Evolutionary conservation across 2,329 filamentous ascomycete species (phyloP), one percentile per base, ranked within the genome.

Genomic region (Cytospora paraplurivora): DNA sequence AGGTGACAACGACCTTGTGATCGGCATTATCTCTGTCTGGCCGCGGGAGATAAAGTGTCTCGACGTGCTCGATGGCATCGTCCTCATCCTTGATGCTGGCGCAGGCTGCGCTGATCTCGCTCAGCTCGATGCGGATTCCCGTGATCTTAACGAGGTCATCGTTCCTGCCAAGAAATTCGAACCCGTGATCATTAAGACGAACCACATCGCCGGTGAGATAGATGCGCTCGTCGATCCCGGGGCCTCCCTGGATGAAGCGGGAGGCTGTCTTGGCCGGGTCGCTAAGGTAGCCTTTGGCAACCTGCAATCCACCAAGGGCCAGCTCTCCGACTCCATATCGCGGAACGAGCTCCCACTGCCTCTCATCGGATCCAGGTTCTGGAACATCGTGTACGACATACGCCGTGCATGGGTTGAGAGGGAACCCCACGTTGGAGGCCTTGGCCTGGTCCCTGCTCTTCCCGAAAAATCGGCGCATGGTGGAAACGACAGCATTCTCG

Each of bases 1-100:
- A 75, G 19, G 72, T 71, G 63, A 76, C 76, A n/a, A 78, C 65
- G 1, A 77, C 73, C 50, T 76, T 71, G 1, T 69, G 70, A 3
- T 70, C 72, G 34, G 56, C 59, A n/a, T 65, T 64, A 10, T 60
- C 53, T 27, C 72, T 68, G 38, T 72, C 73, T 1, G 74, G 71
- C 1, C 73, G 72, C 17, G 67, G 71, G 32, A 76, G 66, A 34
- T 75, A 65, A 13, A 74, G 64, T 0, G 74, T 74, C 67, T 77
- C 76, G 47, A 77, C 69, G 32, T 74, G 75, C 56, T 77, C 73
- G 50, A 76, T 69, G 7, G 69, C 66, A 5, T 69, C 57, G 66
- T 76, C 71, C 44, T 72, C 73, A 7, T 69, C 69, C 37, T 70
- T 70, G 53, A 77, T 69, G 19, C 69, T 66, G 55, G 73, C 76